Percentiles rank a stretch among this genome's conserved stretches.
Evolutionary conservation across 148 eudicot genomes (phyloP).

Genomic region (Camellia granthamiana): DNA sequence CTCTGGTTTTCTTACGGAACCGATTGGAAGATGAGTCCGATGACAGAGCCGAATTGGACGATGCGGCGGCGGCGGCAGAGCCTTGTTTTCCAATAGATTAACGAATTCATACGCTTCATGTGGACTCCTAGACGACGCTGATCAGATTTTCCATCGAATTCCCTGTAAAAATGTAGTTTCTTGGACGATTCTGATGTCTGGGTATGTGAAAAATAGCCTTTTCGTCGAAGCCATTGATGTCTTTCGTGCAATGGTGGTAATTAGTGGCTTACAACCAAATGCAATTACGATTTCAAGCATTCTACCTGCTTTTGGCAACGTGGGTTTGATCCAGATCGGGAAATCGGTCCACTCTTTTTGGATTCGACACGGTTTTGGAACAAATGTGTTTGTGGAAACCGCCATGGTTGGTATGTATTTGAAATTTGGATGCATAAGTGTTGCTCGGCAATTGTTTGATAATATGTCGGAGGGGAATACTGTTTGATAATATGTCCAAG

Average conservation of each 20-base stretch:
- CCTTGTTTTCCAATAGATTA: constrained; percentile 46
- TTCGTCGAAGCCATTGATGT: constrained; percentile 33
- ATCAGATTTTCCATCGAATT: constrained; percentile 32
- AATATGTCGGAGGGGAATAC: constrained; percentile 41
- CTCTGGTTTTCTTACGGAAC: too few relatives aligned
- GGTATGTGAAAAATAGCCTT: constrained; percentile 37
- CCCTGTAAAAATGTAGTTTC: constrained; percentile 42
- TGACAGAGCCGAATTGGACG: too few relatives aligned
- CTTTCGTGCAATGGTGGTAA: constrained; percentile 42
- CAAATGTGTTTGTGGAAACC: constrained; percentile 48
- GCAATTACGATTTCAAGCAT: constrained; percentile 44
- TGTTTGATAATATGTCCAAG: too few relatives aligned
- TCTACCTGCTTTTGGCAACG: constrained; percentile 41
- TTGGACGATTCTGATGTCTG: constrained; percentile 53
- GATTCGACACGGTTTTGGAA: constrained; percentile 30
- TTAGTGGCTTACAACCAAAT: constrained; percentile 29
- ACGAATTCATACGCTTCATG: constrained; percentile 36
- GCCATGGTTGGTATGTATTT: constrained; percentile 49
- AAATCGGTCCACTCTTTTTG: constrained; percentile 49
- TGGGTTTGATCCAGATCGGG: constrained; percentile 33
- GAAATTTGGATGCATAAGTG: constrained; percentile 27
- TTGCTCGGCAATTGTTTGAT: constrained; percentile 48
- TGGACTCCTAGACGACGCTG: constrained; percentile 30
- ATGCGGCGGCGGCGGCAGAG: too few relatives aligned
- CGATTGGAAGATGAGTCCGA: too few relatives aligned